Base-by-base conservation (phyloP, 805 yeast genomes). In the Candida suzukii region DNA sequence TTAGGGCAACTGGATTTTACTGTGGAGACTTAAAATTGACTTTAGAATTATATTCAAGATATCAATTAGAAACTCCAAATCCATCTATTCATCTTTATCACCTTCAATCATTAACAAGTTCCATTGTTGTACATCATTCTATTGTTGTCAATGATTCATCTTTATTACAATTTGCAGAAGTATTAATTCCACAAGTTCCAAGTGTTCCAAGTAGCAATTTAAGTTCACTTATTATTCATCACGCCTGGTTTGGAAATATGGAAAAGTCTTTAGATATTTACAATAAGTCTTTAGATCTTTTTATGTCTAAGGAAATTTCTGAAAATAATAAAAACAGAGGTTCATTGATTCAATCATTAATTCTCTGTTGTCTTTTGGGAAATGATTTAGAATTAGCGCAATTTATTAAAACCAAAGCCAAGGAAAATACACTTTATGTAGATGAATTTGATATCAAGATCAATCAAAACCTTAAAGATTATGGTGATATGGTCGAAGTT, bases 361-460 rank as follows among this genome's bases (percentile, higher is more conserved):
- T 57, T 4, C 40, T 59, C 16, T 44, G 56, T 11, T 42, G 55
- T 9, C 39, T 64, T 7, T 37, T 52, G 3, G 46, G 46, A 2
- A 39, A 47, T 3, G 66, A 64, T 34, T 33, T 63, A 7, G 62
- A 58, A 20, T 39, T 64, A 24, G 67, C 67, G 1, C 52, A 56
- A 21, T 49, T 60, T 19, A 53, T 64, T 34, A 54, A 58, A 37
- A 43, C 46, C 5, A 61, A 61, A 34, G 54, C 59, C 26, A 44
- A 46, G 25, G 60, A 55, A 24, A 52, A 53, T 31, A 40, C 49
- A 3, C 41, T 61, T 4, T 39, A 60, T 11, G 52, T 53, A 22
- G 53, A 49, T 9, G 42, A 39, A 7, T 43, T 41, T 12, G 63
- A 55, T 18, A 41, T 44, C 3, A 47, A 45, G 30, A 38, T 61